Conservation (phyloP, 768 basidiomycete genomes). For the Phaeotremella skinneri region DNA sequence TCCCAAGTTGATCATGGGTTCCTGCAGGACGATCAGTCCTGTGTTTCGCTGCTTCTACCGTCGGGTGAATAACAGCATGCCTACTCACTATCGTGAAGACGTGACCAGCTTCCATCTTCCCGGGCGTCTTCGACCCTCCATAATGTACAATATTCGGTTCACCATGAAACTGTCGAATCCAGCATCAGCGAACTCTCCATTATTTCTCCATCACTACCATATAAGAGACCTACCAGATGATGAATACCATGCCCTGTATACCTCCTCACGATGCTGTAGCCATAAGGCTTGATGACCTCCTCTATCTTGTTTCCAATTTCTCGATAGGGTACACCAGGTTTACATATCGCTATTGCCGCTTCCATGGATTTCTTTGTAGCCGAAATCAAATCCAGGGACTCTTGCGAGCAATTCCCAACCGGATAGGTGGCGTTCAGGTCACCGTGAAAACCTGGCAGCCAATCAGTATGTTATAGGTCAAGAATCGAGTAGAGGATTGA, state of each 20-base stretch:
- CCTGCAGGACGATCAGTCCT: slow-evolving; percentile 11
- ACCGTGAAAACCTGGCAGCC: slow-evolving; percentile 81
- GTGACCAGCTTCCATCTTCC: slow-evolving; percentile 82
- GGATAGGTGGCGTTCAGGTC: slow-evolving; percentile 94
- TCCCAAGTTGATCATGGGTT: slow-evolving; percentile 89
- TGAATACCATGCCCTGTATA: slow-evolving; percentile 92
- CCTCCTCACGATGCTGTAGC: slow-evolving; percentile 84
- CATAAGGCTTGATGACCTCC: slow-evolving; percentile 74
- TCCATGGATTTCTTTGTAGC: slow-evolving; percentile 80
- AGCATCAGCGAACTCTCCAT: background rate
- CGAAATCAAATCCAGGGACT: slow-evolving; percentile 74
- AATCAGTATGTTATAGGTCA: background rate
- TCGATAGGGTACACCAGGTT: slow-evolving; percentile 75
- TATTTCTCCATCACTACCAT: background rate
- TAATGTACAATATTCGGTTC: slow-evolving; percentile 91
- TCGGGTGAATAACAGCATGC: slow-evolving; percentile 7
- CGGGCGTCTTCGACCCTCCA: slow-evolving; percentile 87
- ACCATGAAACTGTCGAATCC: slow-evolving; percentile 63
- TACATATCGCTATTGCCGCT: slow-evolving; percentile 86
- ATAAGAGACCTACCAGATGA: slow-evolving; percentile 52
- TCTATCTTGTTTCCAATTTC: slow-evolving; percentile 59
- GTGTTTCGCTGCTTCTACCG: background rate
- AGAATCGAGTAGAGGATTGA: background rate
- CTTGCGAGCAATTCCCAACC: slow-evolving; percentile 60
- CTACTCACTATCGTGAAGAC: slow-evolving; percentile 62